A percentile compares a stretch with the other conserved stretches of the same genome.
phyloP scores from a whole-genome alignment of 805 yeast genomes.

The Lipomyces orientalis region DNA sequence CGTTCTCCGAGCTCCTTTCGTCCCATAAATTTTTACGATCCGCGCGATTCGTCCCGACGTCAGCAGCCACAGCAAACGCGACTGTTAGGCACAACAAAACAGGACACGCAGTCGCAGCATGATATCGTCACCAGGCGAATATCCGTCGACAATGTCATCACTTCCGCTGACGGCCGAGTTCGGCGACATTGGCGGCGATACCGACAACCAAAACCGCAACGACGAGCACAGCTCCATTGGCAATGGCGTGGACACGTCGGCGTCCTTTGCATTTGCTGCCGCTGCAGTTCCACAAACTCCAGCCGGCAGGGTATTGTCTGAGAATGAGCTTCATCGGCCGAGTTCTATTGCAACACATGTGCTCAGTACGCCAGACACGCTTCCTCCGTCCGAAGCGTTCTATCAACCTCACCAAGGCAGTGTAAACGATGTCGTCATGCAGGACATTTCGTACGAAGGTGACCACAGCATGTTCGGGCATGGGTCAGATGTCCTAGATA shows the following conservation, averaged over 20 bases:
- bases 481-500: slow-evolving; percentile 3
- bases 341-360: slow-evolving; percentile 8
- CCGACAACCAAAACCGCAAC: background rate
- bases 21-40: slow-evolving; percentile 7
- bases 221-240: background rate
- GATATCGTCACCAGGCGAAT: slow-evolving; percentile 10
- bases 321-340: background rate
- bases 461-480: slow-evolving; percentile 1
- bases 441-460: slow-evolving; percentile 9
- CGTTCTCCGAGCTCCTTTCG: background rate
- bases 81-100: background rate
- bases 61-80: background rate
- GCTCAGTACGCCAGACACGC: slow-evolving; percentile 21
- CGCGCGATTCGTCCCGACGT: background rate
- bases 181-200: background rate
- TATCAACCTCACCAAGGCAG: background rate
- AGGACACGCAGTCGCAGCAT: background rate
- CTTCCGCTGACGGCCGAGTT: slow-evolving; percentile 7
- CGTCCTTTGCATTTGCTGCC: slow-evolving; percentile 8
- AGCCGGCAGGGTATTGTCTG: slow-evolving; percentile 5
- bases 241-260: background rate
- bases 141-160: slow-evolving; percentile 8
- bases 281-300: slow-evolving; percentile 13
- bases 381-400: slow-evolving; percentile 20
- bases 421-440: slow-evolving; percentile 8